Percentiles rank a stretch among this genome's conserved stretches.
Evolutionary conservation across 1,139 yeast species (phyloP).

Genomic region (Blastobotrys apis): DNA sequence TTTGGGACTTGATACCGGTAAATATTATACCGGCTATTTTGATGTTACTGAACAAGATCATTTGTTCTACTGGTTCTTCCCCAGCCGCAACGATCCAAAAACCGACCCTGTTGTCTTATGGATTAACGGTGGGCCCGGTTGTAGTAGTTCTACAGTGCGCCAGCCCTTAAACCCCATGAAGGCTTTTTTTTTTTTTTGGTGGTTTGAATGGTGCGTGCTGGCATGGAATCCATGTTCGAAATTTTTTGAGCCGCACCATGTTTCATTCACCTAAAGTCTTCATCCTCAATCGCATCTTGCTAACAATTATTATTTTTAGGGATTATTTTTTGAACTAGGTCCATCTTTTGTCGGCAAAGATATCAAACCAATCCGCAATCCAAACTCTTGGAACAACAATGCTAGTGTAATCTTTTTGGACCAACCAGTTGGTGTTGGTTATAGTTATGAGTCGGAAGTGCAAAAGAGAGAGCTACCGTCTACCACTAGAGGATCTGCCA

Average conservation of each 20-base stretch:
- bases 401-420: slow-evolving; percentile 68
- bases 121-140: slow-evolving; percentile 77
- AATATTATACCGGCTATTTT: slow-evolving; percentile 66
- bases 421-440: slow-evolving; percentile 72
- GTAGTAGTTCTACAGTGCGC: slow-evolving; percentile 69
- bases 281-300: no score
- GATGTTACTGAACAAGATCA: slow-evolving; percentile 76
- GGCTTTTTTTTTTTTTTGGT: no score
- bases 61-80: slow-evolving; percentile 76
- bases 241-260: no score
- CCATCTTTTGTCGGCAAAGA: slow-evolving; percentile 44
- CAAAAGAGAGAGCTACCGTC: slow-evolving; percentile 33
- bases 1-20: slow-evolving; percentile 27
- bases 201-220: no score
- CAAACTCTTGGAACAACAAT: slow-evolving; percentile 64
- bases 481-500: slow-evolving; percentile 67
- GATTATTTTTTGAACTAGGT: slow-evolving; percentile 58
- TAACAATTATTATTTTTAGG: no score
- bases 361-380: slow-evolving; percentile 47
- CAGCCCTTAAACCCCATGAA: no score
- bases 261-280: no score
- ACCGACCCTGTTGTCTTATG: slow-evolving; percentile 63
- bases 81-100: slow-evolving; percentile 61
- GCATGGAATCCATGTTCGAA: no score
- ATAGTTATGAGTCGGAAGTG: slow-evolving; percentile 9